Evolutionary conservation across 139 green algal species (phyloP), one percentile per base, ranked within the genome.

Genomic region (Edaphochlamys debaryana): DNA sequence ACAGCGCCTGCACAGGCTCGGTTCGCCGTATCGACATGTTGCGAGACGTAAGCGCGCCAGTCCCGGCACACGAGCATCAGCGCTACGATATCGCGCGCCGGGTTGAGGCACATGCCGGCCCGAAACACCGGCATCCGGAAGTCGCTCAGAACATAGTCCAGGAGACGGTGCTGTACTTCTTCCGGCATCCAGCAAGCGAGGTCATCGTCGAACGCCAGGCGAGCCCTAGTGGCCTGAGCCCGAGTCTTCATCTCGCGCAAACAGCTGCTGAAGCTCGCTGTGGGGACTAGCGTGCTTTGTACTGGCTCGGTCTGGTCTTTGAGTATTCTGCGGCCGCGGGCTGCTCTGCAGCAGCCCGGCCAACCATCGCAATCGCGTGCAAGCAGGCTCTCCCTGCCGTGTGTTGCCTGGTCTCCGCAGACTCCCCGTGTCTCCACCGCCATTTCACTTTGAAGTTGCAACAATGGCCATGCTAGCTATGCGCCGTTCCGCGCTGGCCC

Each of bases 21-120:
- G 6, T 19, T 22, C 20, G 48, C 66, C 11, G 38, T 69, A 56
- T 34, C 2, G 0, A 27, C 37, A 32, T 69, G 54, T 36, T 15
- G 1, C 4, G 3, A n/a, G 1, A 60, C 30, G 15, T 58, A 36
- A 17, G 32, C 38, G 37, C 30, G 50, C 74, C 74, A 80, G 40
- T 38, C 50, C 6, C 58, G 58, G 74, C 74, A 80, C 5, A 80
- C 74, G 9, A 70, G 58, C 74, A 80, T 80, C 1, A 70, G 29
- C 11, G 29, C 30, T 17, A 80, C 38, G 1, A 80, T 3, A 1
- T 80, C 58, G 32, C 50, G 62, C 1, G 74, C 74, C 3, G 74
- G 74, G 58, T 80, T 80, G 5, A 22, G 5, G 30, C 52, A 27
- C 0, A 80, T 25, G 9, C 74, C 74, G 30, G 20, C 32, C 13